These are phyloP conservation scores for Colletotrichum paranaense DNA, from an alignment of 2,329 filamentous ascomycete genomes.

Conservation along the genomic window DNA sequence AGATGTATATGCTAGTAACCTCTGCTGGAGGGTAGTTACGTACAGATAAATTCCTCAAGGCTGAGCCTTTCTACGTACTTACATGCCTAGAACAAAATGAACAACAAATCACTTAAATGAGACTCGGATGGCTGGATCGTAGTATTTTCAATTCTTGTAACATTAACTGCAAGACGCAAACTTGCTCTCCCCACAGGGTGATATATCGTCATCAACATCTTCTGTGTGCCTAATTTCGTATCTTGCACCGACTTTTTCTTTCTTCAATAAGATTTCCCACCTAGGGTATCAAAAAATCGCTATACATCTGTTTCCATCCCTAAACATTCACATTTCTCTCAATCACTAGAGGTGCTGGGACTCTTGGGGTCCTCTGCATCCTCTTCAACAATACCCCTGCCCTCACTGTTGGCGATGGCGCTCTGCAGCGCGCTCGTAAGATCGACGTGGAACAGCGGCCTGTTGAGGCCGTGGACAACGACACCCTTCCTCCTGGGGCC, in stretches of 20 bases:
- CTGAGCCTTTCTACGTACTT: no score
- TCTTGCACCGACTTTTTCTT: background rate
- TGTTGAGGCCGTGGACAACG: constrained; percentile 85
- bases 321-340: background rate
- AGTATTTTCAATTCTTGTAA: background rate
- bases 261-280: constrained; percentile 16
- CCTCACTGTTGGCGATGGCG: constrained; percentile 83
- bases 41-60: no score
- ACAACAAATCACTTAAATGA: no score
- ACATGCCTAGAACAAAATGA: no score
- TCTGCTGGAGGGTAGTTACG: no score
- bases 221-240: background rate
- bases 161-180: background rate
- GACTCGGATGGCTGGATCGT: no score
- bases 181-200: background rate
- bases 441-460: constrained; percentile 94
- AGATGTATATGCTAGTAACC: no score
- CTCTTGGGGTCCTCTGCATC: constrained; percentile 14
- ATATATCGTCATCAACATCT: background rate
- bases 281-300: constrained; percentile 34
- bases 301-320: constrained; percentile 10
- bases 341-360: constrained; percentile 20
- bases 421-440: constrained; percentile 89
- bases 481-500: constrained; percentile 64
- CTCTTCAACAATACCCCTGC: constrained; percentile 50